A percentile compares a stretch with the other conserved stretches of the same genome.
Conservation (phyloP, 2,329 filamentous ascomycete genomes). For the Pezicula carpinea region DNA sequence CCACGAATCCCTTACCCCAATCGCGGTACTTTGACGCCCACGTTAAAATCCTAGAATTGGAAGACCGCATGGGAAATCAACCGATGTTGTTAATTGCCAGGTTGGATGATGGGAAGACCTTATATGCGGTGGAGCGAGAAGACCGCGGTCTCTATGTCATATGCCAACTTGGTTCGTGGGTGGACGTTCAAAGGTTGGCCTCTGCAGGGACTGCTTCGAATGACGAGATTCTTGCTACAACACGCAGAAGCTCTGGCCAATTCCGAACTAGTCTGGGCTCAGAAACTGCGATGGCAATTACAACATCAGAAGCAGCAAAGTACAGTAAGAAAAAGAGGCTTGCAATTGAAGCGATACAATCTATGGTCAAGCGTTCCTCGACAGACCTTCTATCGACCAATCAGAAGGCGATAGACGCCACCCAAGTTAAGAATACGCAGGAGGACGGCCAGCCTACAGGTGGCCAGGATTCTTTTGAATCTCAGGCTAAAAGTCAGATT, state of each 20-base stretch:
- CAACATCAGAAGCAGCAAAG: slow-evolving; percentile 19
- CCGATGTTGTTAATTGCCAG: slow-evolving; percentile 58
- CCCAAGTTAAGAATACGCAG: not conserved
- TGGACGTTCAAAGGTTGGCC: slow-evolving; percentile 52
- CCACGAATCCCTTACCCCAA: slow-evolving; percentile 44
- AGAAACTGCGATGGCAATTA: slow-evolving; percentile 3
- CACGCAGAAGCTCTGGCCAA: slow-evolving; percentile 3
- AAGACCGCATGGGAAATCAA: slow-evolving; percentile 50
- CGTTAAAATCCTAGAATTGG: slow-evolving; percentile 59
- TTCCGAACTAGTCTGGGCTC: not conserved
- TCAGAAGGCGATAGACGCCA: slow-evolving; percentile 3
- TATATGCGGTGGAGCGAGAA: slow-evolving; percentile 65
- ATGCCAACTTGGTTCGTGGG: slow-evolving; percentile 64
- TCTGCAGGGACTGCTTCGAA: slow-evolving; percentile 44
- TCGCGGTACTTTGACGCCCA: slow-evolving; percentile 56
- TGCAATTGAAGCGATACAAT: slow-evolving; percentile 60
- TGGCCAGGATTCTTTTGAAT: slow-evolving; percentile 5
- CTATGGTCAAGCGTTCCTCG: slow-evolving; percentile 47
- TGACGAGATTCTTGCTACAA: slow-evolving; percentile 26
- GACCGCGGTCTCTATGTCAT: slow-evolving; percentile 57
- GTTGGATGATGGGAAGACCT: slow-evolving; percentile 46
- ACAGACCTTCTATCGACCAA: slow-evolving; percentile 14
- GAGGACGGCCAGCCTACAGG: slow-evolving; percentile 3
- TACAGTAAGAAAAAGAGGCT: slow-evolving; percentile 47
- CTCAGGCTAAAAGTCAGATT: not conserved